Evolutionary conservation across 1,284 basidiomycete species (phyloP).

Genomic region (Singerocomus inundabilis): DNA sequence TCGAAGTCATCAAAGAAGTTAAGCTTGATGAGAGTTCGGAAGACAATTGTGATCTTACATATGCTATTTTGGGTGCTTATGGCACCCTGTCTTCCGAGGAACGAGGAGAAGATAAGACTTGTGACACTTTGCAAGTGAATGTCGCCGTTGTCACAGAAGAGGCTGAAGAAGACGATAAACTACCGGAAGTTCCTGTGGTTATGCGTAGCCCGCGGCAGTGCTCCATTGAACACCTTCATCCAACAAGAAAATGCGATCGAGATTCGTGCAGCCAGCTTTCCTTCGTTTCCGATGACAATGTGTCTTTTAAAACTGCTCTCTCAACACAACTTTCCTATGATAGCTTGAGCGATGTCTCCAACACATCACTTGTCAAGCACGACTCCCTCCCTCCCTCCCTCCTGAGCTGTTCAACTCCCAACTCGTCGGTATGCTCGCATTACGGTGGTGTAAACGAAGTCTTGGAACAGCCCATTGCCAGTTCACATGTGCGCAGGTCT

Average conservation of each 20-base stretch:
- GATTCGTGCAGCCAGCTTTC: slow-evolving; percentile 18
- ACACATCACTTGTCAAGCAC: slow-evolving; percentile 17
- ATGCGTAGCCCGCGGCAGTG: background rate
- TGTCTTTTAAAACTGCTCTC: slow-evolving; percentile 28
- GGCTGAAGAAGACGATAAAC: slow-evolving; percentile 3
- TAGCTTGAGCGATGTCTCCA: slow-evolving; percentile 18
- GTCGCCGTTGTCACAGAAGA: background rate
- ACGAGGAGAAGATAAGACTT: slow-evolving; percentile 1
- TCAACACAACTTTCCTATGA: slow-evolving; percentile 28
- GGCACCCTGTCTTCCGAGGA: slow-evolving; percentile 10
- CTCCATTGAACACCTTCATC: slow-evolving; percentile 11
- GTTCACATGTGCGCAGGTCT: background rate
- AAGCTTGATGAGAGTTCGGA: slow-evolving; percentile 11
- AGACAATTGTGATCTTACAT: slow-evolving; percentile 21
- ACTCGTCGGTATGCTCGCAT: slow-evolving; percentile 28
- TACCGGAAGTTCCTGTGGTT: slow-evolving; percentile 1
- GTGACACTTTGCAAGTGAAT: slow-evolving; percentile 6
- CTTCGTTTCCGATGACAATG: slow-evolving; percentile 13
- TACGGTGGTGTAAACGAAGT: slow-evolving; percentile 16
- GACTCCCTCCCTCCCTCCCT: slow-evolving; percentile 13
- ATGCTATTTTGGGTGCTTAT: slow-evolving; percentile 22
- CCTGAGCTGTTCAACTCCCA: slow-evolving; percentile 22
- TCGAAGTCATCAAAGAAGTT: slow-evolving; percentile 14
- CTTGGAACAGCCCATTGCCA: background rate
- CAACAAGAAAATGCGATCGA: slow-evolving; percentile 8